Conservation (phyloP, 305 asterid species). For the Fraxinus floribunda region DNA sequence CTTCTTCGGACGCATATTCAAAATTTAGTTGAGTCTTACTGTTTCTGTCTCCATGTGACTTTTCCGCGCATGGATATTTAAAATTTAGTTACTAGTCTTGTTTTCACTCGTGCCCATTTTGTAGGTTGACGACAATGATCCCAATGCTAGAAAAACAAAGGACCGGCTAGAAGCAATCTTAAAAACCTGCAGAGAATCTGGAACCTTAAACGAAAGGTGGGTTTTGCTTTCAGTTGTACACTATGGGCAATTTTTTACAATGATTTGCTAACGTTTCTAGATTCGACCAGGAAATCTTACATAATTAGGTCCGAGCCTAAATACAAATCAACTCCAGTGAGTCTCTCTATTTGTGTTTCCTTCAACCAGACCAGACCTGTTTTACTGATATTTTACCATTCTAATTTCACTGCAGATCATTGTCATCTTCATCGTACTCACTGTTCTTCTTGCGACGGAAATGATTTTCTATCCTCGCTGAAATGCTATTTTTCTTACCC, state of each 20-base stretch:
- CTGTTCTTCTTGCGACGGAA: constrained; percentile 25
- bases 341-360: neutral
- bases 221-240: constrained; percentile 14
- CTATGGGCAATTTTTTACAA: neutral
- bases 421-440: constrained; percentile 35
- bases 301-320: constrained; percentile 39
- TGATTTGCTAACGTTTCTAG: neutral
- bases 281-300: constrained; percentile 46
- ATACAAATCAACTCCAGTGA: constrained; percentile 36
- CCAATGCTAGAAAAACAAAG: neutral
- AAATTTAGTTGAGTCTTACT: neutral
- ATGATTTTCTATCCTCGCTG: constrained; percentile 12
- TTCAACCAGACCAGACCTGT: neutral
- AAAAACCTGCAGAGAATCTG: constrained; percentile 82
- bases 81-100: neutral
- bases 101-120: neutral
- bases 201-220: constrained; percentile 57
- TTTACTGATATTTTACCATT: neutral
- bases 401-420: constrained; percentile 31
- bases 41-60: neutral
- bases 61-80: neutral
- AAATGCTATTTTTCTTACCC: neutral
- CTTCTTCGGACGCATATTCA: neutral
- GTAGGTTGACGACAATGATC: constrained; percentile 59
- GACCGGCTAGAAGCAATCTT: neutral